Evolutionary conservation across 2,329 filamentous ascomycete species (phyloP).

Genomic region (Beauveria sp.): DNA sequence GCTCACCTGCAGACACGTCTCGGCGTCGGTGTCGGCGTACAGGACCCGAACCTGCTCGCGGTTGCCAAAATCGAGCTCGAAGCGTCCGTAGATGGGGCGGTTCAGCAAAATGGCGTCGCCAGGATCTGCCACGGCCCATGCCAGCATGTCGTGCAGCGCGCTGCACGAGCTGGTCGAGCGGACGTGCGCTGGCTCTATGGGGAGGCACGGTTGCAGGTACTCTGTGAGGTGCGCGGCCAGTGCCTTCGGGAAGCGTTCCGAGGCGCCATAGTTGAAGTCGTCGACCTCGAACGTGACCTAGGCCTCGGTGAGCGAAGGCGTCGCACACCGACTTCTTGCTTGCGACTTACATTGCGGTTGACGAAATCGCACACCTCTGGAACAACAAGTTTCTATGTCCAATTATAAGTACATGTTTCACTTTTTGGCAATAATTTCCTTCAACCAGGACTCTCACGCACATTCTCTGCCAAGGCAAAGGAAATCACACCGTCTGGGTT

Average conservation of each 20-base stretch:
- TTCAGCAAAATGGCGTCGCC: slow-evolving; percentile 33
- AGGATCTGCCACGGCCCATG: slow-evolving; percentile 30
- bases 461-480: slow-evolving; percentile 42
- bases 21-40: slow-evolving; percentile 35
- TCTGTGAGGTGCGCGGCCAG: slow-evolving; percentile 31
- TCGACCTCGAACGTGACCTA: slow-evolving; percentile 21
- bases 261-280: slow-evolving; percentile 30
- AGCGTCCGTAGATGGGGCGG: slow-evolving; percentile 39
- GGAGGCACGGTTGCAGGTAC: slow-evolving; percentile 25
- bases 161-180: slow-evolving; percentile 29
- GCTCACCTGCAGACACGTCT: slow-evolving; percentile 35
- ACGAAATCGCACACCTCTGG: slow-evolving; percentile 23
- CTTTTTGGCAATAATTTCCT: background rate
- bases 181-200: slow-evolving; percentile 25
- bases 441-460: background rate
- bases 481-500: slow-evolving; percentile 38
- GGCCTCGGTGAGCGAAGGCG: background rate
- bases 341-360: slow-evolving; percentile 23
- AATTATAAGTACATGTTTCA: background rate
- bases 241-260: slow-evolving; percentile 24
- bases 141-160: slow-evolving; percentile 32
- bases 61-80: slow-evolving; percentile 40
- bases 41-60: slow-evolving; percentile 35
- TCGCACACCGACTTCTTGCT: background rate
- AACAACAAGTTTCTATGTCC: slow-evolving; percentile 31